Conservation (phyloP, 2,329 filamentous ascomycete species). For the Shiraia bambusicola region DNA sequence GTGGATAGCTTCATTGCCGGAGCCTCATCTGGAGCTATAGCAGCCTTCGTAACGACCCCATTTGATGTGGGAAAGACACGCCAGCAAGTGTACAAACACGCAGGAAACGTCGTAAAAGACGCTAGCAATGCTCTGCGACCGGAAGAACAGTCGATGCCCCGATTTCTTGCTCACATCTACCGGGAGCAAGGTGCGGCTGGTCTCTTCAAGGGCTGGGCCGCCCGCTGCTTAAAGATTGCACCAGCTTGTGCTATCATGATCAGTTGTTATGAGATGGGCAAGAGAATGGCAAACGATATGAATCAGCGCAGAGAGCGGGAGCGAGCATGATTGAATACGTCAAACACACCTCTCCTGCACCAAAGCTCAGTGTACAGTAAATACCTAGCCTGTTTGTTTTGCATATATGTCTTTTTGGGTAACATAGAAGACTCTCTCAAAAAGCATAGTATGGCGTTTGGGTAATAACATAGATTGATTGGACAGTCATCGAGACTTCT, state of each 20-base stretch:
- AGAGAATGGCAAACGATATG: conserved; percentile 76
- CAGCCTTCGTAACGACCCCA: conserved; percentile 86
- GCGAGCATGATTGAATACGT: conserved; percentile 6
- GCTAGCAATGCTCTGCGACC: conserved; percentile 54
- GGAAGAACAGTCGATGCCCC: conserved; percentile 75
- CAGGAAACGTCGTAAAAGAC: conserved; percentile 40
- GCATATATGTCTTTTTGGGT: conserved; percentile 1
- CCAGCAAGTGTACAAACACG: conserved; percentile 77
- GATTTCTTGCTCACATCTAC: conserved; percentile 89
- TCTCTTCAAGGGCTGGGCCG: conserved; percentile 88
- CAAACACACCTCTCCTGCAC: neutral
- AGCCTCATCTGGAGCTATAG: conserved; percentile 77
- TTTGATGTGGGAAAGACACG: conserved; percentile 98
- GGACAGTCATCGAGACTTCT: neutral
- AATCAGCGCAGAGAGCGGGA: conserved; percentile 59
- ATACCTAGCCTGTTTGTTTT: conserved; percentile 4
- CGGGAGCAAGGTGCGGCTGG: conserved; percentile 77
- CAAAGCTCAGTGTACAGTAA: neutral
- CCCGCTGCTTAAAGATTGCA: conserved; percentile 88
- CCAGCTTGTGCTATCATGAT: conserved; percentile 99
- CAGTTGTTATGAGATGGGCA: conserved; percentile 93
- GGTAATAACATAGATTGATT: neutral
- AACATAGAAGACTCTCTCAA: conserved; percentile 4
- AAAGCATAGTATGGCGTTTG: conserved; percentile 12
- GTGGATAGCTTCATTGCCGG: conserved; percentile 88